Base-by-base conservation (phyloP, 179 eudicot species). In the Actinidia chinensis region DNA sequence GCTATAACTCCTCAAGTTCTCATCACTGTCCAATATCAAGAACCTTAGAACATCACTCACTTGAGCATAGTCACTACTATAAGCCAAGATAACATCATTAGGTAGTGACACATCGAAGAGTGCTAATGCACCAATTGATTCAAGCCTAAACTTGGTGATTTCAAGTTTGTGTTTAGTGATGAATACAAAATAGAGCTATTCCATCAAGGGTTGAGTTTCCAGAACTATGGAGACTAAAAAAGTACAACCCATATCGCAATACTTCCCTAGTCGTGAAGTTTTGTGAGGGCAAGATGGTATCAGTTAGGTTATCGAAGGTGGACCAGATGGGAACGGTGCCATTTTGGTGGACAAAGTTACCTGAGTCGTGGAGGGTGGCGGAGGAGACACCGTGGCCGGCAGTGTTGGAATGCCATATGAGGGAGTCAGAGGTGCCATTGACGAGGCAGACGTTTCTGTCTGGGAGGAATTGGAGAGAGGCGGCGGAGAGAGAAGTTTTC, bases 1-100 rank as follows among this genome's bases (percentile, higher is more conserved):
- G 74, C 95, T 90, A 74, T 91, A 89, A 50, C 91, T 90, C 78
- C 91, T 90, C 82, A 93, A 74, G 86, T 95, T 95, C 36, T 98
- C 97, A 90, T 95, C 98, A 69, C 4, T 67, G 70, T 91, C 98
- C 52, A 95, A 65, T 79, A 79, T 95, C 42, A 93, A 7, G 73
- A 87, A 86, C 87, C 97, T 89, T 5, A 89, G 58, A 0, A 80
- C 55, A 63, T 84, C 79, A 6, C 83, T 87, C 60, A 85, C 66
- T 43, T 89, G 91, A 44, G 83, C 94, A 76, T 86, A 93, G 87
- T 95, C 98, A 77, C 92, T 86, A 67, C 93, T 87, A 80, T 88
- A 93, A 59, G 88, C 90, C 78, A 85, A 33, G 28, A 46, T 56
- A 11, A 76, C 84, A 14, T 83, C 8, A 1, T 59, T 61, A 0